Evolutionary conservation across 2,329 filamentous ascomycete species (phyloP).

Genomic region (Thyridium curvatum): DNA sequence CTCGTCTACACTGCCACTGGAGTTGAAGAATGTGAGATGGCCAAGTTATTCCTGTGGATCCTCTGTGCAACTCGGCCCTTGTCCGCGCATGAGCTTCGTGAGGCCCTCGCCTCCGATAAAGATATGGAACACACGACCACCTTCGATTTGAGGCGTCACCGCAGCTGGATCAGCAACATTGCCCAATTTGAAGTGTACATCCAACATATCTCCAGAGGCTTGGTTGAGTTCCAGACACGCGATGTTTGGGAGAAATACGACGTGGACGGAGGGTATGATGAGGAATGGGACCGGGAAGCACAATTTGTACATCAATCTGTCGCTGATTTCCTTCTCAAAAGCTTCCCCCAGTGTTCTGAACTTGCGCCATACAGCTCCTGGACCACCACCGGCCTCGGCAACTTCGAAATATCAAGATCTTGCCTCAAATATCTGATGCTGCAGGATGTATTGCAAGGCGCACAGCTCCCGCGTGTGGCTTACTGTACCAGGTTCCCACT

Average conservation of each 20-base stretch:
- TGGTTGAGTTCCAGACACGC: neutral
- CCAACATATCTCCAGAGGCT: neutral
- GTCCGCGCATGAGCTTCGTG: neutral
- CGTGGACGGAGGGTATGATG: neutral
- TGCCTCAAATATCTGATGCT: neutral
- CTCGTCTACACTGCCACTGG: neutral
- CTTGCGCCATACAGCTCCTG: neutral
- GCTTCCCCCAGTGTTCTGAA: neutral
- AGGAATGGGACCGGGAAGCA: neutral
- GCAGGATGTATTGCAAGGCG: neutral
- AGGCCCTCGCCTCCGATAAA: neutral
- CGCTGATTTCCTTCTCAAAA: neutral
- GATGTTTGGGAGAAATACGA: neutral
- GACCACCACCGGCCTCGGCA: neutral
- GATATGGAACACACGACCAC: neutral
- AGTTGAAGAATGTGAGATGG: neutral
- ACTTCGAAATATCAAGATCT: neutral
- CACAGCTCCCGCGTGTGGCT: neutral
- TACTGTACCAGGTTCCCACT: neutral
- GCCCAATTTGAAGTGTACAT: neutral
- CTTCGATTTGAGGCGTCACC: neutral
- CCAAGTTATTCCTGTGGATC: neutral
- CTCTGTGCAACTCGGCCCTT: neutral
- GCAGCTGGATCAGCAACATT: neutral
- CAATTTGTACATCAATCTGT: conserved; percentile 1